phyloP scores from a whole-genome alignment of 2,329 filamentous ascomycete species.

The Bipolaris bicolor region DNA sequence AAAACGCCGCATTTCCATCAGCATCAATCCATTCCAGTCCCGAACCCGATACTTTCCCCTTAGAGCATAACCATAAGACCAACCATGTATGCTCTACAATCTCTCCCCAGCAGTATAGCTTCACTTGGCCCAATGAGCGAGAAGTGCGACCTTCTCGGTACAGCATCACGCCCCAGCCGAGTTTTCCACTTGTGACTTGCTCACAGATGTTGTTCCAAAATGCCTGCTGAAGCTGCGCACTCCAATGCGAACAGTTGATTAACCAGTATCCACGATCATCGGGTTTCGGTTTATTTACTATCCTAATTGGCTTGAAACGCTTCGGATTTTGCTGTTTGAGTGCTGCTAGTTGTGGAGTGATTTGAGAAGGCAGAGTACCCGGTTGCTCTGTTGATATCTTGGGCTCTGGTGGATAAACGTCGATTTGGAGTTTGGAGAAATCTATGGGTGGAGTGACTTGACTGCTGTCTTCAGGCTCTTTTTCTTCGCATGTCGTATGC shows the following conservation, averaged over 20 bases:
- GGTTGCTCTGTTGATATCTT: conserved; percentile 28
- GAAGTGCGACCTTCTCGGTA: conserved; percentile 42
- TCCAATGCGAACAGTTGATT: conserved; percentile 65
- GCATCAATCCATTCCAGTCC: conserved; percentile 71
- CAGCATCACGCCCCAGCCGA: conserved; percentile 72
- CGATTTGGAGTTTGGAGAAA: conserved; percentile 30
- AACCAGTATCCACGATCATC: conserved; percentile 83
- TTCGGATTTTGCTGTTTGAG: conserved; percentile 38
- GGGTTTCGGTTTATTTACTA: conserved; percentile 57
- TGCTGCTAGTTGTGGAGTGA: conserved; percentile 32
- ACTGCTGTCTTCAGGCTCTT: background rate
- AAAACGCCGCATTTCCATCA: conserved; percentile 61
- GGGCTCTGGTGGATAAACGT: conserved; percentile 36
- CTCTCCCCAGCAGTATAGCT: conserved; percentile 80
- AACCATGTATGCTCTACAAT: conserved; percentile 75
- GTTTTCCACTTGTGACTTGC: conserved; percentile 63
- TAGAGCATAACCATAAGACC: conserved; percentile 74
- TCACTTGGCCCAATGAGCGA: conserved; percentile 54
- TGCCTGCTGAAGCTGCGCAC: conserved; percentile 53
- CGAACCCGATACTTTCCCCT: conserved; percentile 64
- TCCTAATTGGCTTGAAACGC: conserved; percentile 42
- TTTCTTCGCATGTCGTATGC: background rate
- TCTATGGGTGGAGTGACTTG: conserved; percentile 10
- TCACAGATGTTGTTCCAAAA: conserved; percentile 69
- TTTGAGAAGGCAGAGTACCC: conserved; percentile 33